phyloP scores from a whole-genome alignment of 768 basidiomycete genomes.

The Pisolithus tinctorius region DNA sequence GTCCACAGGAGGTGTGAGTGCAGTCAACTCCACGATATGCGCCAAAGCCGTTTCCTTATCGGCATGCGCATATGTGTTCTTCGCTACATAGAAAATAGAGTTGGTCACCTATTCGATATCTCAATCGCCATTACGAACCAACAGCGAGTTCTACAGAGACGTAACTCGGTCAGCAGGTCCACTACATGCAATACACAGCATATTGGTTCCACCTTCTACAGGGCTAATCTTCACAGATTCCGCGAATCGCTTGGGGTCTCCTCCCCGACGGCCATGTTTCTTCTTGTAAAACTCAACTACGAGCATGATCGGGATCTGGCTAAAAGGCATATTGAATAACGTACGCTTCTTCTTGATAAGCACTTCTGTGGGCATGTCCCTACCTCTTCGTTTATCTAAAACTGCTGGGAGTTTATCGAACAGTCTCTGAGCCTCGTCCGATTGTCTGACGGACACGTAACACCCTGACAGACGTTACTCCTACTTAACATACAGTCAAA shows the following conservation, averaged over 20 bases:
- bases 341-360: conserved; percentile 72
- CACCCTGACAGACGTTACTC: conserved; percentile 39
- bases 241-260: conserved; percentile 44
- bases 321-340: conserved; percentile 16
- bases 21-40: conserved; percentile 50
- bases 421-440: conserved; percentile 50
- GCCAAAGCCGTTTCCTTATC: conserved; percentile 43
- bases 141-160: conserved; percentile 53
- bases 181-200: background rate
- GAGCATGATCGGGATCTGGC: background rate
- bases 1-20: conserved; percentile 40
- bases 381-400: conserved; percentile 52
- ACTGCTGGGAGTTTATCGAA: conserved; percentile 56
- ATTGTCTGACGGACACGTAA: conserved; percentile 48
- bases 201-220: conserved; percentile 49
- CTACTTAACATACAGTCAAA: background rate
- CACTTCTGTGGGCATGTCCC: conserved; percentile 67
- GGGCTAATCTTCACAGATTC: conserved; percentile 58
- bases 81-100: conserved; percentile 39
- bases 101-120: background rate
- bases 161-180: conserved; percentile 1
- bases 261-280: conserved; percentile 53
- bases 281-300: conserved; percentile 69
- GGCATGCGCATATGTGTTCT: conserved; percentile 71
- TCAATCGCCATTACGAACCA: conserved; percentile 38